phyloP scores from a whole-genome alignment of 495 filamentous ascomycete species.

The Durotheca rogersii region DNA sequence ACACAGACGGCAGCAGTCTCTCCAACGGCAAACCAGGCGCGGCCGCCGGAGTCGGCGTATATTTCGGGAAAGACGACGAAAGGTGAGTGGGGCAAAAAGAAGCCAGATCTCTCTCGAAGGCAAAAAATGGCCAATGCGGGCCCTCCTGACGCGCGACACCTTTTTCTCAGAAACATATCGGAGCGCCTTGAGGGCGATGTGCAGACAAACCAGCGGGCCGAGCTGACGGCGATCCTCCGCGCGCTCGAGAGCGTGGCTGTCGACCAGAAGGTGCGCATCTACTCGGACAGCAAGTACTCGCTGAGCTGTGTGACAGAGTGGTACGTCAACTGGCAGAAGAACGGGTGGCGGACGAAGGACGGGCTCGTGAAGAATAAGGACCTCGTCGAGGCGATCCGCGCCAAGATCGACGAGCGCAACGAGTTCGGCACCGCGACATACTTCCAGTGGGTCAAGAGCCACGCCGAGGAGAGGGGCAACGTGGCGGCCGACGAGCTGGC shows the following conservation, averaged over 20 bases:
- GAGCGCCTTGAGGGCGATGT: constrained; percentile 70
- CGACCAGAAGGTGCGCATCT: constrained; percentile 53
- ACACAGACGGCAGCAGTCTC: constrained; percentile 84
- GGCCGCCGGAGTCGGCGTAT: constrained; percentile 83
- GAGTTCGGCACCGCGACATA: constrained; percentile 59
- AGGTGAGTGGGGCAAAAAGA: constrained; percentile 65
- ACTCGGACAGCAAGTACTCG: constrained; percentile 81
- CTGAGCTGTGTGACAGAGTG: constrained; percentile 90
- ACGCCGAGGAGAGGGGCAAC: constrained; percentile 68
- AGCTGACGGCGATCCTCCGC: constrained; percentile 83
- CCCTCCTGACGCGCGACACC: constrained; percentile 26
- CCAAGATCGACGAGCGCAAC: constrained; percentile 69
- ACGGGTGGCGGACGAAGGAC: constrained; percentile 72
- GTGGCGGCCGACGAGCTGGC: constrained; percentile 79
- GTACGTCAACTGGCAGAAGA: constrained; percentile 75
- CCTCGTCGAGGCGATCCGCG: constrained; percentile 69
- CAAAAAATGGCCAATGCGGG: not conserved
- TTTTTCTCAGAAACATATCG: constrained; percentile 81
- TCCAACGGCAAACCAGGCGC: constrained; percentile 74
- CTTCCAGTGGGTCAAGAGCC: constrained; percentile 89
- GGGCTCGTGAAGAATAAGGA: constrained; percentile 84
- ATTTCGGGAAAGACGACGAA: constrained; percentile 70
- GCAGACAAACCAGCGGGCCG: constrained; percentile 94
- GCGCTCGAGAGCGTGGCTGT: constrained; percentile 73
- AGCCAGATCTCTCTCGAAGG: too few species aligned